phyloP scores from a whole-genome alignment of 345 rosid genomes.

The Syzygium aromaticum region DNA sequence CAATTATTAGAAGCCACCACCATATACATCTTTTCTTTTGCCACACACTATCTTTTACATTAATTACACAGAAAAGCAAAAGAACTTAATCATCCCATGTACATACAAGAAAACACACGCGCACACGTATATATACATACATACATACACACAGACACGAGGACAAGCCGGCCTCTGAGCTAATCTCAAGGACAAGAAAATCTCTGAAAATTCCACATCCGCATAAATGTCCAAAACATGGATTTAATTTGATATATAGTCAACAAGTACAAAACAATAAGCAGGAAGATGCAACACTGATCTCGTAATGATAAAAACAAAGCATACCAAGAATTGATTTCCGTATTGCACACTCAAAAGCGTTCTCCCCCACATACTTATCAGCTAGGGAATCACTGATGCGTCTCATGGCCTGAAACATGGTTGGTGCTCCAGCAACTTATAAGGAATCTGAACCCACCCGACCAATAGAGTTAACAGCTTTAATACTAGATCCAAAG shows the following conservation, averaged over 20 bases:
- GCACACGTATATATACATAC: too few species aligned
- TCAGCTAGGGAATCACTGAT: conserved; percentile 56
- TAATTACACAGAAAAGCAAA: too few species aligned
- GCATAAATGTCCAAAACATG: neutral
- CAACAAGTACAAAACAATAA: neutral
- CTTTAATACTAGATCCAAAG: neutral
- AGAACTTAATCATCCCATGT: too few species aligned
- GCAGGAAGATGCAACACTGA: neutral
- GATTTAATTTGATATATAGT: neutral
- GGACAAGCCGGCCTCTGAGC: rapidly evolving
- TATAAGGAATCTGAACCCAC: conserved; percentile 85
- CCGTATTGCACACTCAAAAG: conserved; percentile 65
- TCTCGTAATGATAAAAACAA: neutral
- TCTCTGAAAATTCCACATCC: neutral
- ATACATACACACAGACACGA: too few species aligned
- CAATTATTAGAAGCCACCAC: neutral
- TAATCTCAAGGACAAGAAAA: neutral
- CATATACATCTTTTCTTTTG: neutral
- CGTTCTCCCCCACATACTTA: conserved; percentile 43
- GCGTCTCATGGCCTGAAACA: conserved; percentile 94
- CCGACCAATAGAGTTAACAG: conserved; percentile 27
- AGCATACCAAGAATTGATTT: conserved; percentile 76
- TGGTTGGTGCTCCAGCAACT: conserved; percentile 92
- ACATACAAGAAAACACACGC: too few species aligned
- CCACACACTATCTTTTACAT: too few species aligned